Conservation (phyloP, 805 yeast species). For the Starmerella apis region DNA sequence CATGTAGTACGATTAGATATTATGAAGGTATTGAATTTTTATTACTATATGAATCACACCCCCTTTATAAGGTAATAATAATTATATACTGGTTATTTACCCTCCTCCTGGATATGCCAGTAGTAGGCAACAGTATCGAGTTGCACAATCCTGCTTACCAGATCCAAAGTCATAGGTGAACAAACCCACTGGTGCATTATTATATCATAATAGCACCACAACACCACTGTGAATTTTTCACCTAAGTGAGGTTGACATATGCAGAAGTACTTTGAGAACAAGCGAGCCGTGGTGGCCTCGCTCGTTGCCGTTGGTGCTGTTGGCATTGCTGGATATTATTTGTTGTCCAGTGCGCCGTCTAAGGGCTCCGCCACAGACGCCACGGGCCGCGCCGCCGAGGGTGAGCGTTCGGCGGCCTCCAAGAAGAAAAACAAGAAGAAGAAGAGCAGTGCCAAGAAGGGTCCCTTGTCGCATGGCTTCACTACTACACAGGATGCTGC, state of each 20-base stretch:
- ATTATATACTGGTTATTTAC: too few relatives aligned
- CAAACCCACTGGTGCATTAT: background rate
- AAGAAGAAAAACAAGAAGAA: slow-evolving; percentile 40
- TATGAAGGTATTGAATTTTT: too few relatives aligned
- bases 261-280: slow-evolving; percentile 39
- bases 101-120: too few relatives aligned
- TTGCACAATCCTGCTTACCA: background rate
- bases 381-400: slow-evolving; percentile 3
- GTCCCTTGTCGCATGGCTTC: slow-evolving; percentile 25
- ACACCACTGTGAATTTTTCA: slow-evolving; percentile 3
- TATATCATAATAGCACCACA: background rate
- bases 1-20: too few relatives aligned
- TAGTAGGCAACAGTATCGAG: background rate
- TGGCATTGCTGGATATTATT: slow-evolving; percentile 49
- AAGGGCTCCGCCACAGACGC: slow-evolving; percentile 28
- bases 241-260: slow-evolving; percentile 1
- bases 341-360: slow-evolving; percentile 7
- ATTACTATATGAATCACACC: too few relatives aligned
- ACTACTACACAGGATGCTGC: slow-evolving; percentile 21
- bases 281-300: slow-evolving; percentile 52
- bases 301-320: slow-evolving; percentile 56
- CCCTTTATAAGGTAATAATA: too few relatives aligned
- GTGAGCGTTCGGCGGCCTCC: slow-evolving; percentile 25
- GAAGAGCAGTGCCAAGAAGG: slow-evolving; percentile 27
- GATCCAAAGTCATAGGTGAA: background rate